A percentile compares a stretch with the other conserved stretches of the same genome.
These are phyloP conservation scores for Miscanthus lutarioriparius DNA, from an alignment of 176 grass and related monocot genomes.

Conservation along the genomic window DNA sequence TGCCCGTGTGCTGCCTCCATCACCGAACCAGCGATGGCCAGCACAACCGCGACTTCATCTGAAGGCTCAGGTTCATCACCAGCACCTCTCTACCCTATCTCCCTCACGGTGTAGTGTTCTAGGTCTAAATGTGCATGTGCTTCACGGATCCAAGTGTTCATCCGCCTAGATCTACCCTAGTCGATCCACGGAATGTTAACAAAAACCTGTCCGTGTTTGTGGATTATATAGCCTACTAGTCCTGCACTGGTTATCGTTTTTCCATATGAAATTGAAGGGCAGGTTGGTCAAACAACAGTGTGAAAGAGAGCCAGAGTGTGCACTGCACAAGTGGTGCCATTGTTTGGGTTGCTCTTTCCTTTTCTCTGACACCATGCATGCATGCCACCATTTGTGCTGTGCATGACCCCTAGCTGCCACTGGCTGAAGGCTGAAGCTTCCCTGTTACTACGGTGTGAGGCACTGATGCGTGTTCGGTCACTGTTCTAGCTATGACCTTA, in stretches of 20 bases:
- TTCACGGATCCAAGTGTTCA: no score
- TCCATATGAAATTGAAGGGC: not conserved
- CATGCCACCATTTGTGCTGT: not conserved
- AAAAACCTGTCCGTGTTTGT: not conserved
- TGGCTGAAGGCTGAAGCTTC: not conserved
- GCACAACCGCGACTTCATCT: no score
- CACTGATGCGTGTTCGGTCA: not conserved
- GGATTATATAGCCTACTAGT: slow-evolving; percentile 16
- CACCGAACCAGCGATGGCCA: no score
- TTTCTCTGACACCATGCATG: slow-evolving; percentile 8
- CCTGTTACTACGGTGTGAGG: not conserved
- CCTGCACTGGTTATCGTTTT: no score
- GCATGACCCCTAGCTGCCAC: not conserved
- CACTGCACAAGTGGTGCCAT: not conserved
- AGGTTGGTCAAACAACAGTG: not conserved
- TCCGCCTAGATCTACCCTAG: no score
- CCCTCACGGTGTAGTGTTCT: no score
- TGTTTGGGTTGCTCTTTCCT: not conserved
- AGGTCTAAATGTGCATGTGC: no score
- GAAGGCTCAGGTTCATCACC: no score
- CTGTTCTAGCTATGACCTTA: not conserved
- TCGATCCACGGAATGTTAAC: no score
- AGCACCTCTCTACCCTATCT: no score
- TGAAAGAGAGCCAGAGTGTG: not conserved
- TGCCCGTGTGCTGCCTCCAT: no score